phyloP scores from a whole-genome alignment of 768 basidiomycete genomes.

The Butyriboletus loyo region DNA sequence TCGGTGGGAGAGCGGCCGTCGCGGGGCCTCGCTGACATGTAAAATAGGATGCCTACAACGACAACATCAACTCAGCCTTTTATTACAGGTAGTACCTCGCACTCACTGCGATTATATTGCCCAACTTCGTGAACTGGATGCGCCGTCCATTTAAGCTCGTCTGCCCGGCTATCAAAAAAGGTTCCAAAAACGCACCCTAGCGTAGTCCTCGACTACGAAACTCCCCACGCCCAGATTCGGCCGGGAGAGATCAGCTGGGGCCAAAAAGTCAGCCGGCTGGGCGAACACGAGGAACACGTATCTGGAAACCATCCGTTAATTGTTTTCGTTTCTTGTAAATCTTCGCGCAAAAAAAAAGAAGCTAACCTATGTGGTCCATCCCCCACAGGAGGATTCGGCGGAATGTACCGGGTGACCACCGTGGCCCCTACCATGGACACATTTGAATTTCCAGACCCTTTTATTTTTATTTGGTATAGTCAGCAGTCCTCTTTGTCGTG shows the following conservation, averaged over 20 bases:
- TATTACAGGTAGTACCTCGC: slow-evolving; percentile 3
- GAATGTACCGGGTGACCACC: slow-evolving; percentile 63
- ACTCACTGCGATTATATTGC: slow-evolving; percentile 57
- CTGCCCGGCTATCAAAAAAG: background rate
- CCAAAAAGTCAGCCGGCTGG: slow-evolving; percentile 60
- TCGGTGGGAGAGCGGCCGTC: slow-evolving; percentile 49
- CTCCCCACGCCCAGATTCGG: slow-evolving; percentile 50
- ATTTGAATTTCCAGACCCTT: slow-evolving; percentile 26
- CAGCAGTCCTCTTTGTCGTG: background rate
- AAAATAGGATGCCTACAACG: slow-evolving; percentile 61
- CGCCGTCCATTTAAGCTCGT: background rate
- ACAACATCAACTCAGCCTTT: slow-evolving; percentile 2
- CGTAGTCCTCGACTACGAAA: slow-evolving; percentile 59
- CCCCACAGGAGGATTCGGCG: slow-evolving; percentile 66
- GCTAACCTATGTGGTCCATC: slow-evolving; percentile 71
- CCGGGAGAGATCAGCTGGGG: slow-evolving; percentile 54
- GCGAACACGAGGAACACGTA: slow-evolving; percentile 65
- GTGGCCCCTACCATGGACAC: slow-evolving; percentile 45
- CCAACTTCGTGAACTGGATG: slow-evolving; percentile 50
- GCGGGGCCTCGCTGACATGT: slow-evolving; percentile 67
- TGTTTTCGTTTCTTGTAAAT: background rate
- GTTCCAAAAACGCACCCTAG: slow-evolving; percentile 37
- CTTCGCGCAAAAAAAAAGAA: background rate
- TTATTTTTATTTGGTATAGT: background rate
- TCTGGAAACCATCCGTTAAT: slow-evolving; percentile 33